Conservation (phyloP, 73 alveolate genomes). For the Blepharisma stoltei region DNA sequence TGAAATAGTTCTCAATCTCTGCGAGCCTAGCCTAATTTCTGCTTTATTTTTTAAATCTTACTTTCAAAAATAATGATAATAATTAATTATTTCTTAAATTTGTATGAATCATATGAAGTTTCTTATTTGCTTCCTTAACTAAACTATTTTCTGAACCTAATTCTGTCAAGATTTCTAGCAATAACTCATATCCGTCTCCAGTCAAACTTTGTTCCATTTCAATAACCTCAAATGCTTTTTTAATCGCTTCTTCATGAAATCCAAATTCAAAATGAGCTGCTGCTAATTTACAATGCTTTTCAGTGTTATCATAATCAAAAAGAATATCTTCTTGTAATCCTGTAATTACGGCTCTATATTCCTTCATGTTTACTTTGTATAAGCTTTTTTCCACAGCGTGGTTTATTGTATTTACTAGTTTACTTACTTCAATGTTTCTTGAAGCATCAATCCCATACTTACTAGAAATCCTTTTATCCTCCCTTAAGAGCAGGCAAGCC, state of each 20-base stretch:
- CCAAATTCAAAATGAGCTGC: slow-evolving; percentile 13
- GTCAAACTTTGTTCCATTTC: slow-evolving; percentile 7
- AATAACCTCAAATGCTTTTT: slow-evolving; percentile 16
- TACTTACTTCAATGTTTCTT: too few relatives aligned
- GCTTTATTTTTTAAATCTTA: too few relatives aligned
- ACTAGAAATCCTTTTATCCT: too few relatives aligned
- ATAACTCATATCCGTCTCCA: background rate
- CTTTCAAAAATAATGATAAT: too few relatives aligned
- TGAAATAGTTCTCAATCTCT: too few relatives aligned
- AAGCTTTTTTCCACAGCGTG: too few relatives aligned
- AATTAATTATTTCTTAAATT: background rate
- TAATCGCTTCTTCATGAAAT: slow-evolving; percentile 1
- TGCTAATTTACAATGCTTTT: background rate
- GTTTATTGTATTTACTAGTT: too few relatives aligned
- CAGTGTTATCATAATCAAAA: background rate
- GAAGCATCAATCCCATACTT: too few relatives aligned
- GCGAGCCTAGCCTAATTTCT: too few relatives aligned
- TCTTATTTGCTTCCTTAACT: slow-evolving; percentile 5
- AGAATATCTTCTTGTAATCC: background rate
- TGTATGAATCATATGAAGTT: slow-evolving; percentile 7
- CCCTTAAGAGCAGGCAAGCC: too few relatives aligned
- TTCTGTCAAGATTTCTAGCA: background rate
- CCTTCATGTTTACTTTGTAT: background rate
- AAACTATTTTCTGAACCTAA: background rate
- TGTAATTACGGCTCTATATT: background rate